Percentiles rank a stretch among this genome's conserved stretches.
Conservation (phyloP, 2,329 filamentous ascomycete genomes). For the Aspergillus arachidicola region DNA sequence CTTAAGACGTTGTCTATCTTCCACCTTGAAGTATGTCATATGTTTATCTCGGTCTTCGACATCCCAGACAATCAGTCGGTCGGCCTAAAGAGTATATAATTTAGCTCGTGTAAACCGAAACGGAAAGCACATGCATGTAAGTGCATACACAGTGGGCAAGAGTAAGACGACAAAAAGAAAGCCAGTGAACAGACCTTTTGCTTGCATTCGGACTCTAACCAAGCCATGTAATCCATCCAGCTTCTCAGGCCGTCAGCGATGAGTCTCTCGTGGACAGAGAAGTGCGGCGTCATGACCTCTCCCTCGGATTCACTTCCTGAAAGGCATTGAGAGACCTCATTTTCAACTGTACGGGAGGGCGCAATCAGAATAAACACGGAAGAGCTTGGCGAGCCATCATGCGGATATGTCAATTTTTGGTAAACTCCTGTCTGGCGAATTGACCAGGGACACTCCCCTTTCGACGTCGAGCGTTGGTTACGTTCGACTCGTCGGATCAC, state of each 20-base stretch:
- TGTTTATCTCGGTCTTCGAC: not conserved
- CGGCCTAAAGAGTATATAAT: constrained; percentile 1
- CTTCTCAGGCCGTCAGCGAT: constrained; percentile 13
- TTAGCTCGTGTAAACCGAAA: not conserved
- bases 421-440: constrained; percentile 21
- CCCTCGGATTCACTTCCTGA: not conserved
- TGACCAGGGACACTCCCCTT: constrained; percentile 14
- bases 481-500: constrained; percentile 17
- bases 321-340: not conserved
- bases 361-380: constrained; percentile 12
- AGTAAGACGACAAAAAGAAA: not conserved
- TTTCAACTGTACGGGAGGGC: constrained; percentile 8
- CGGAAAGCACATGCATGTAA: too few species aligned
- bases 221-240: constrained; percentile 20
- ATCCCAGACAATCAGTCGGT: constrained; percentile 9
- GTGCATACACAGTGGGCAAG: not conserved
- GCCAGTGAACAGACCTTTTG: constrained; percentile 5
- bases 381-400: not conserved
- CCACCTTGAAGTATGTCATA: constrained; percentile 5
- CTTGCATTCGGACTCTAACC: constrained; percentile 15
- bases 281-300: not conserved
- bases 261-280: constrained; percentile 13
- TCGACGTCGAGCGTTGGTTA: constrained; percentile 5
- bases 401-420: constrained; percentile 12
- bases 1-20: constrained; percentile 14